Base-by-base conservation (phyloP, 805 yeast species). In the Barnettozyma californica region DNA sequence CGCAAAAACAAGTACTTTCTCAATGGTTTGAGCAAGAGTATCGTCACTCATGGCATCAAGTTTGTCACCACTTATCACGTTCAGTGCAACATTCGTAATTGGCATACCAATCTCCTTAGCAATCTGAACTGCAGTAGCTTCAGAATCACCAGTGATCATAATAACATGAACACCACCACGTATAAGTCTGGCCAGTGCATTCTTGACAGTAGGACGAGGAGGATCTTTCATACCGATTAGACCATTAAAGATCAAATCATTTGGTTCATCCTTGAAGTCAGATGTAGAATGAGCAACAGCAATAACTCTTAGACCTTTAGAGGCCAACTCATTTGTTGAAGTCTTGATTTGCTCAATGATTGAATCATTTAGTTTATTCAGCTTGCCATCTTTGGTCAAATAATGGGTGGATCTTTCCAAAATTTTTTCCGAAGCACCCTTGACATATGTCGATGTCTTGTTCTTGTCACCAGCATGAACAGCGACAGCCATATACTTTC, bases 211-310 rank as follows among this genome's bases (percentile, higher is more conserved):
- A 9, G 91, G 85, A 61, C 99, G 80, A 49, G 99, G 99, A 9
- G 99, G 99, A 68, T 94, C 99, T 59, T 88, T 89, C 96, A 94
- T 90, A 48, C 97, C 98, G 54, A 89, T 75, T 41, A 94, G 68
- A 11, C 99, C 99, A 55, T 87, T 77, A 61, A 92, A 92, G 2
- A 79, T 73, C 56, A 94, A 73, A 25, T 79, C 83, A 0, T 73
- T 58, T 13, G 91, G 85, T 51, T 70, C 75, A 11, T 58, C 64
- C 5, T 65, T 69, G 51, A 68, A 68, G 16, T 67, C 61, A 49
- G 63, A 71, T 53, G 56, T 58, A 46, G 75, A 71, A 53, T 75
- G 78, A 5, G 94, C 96, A 68, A 91, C 78, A 0, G 87, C 94
- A 46, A 91, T 71, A 25, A 90, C 87, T 61, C 99, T 80, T 59